Base-by-base conservation (phyloP, 2,329 filamentous ascomycete species). In the Hymenotorrendiella dingleyae region DNA sequence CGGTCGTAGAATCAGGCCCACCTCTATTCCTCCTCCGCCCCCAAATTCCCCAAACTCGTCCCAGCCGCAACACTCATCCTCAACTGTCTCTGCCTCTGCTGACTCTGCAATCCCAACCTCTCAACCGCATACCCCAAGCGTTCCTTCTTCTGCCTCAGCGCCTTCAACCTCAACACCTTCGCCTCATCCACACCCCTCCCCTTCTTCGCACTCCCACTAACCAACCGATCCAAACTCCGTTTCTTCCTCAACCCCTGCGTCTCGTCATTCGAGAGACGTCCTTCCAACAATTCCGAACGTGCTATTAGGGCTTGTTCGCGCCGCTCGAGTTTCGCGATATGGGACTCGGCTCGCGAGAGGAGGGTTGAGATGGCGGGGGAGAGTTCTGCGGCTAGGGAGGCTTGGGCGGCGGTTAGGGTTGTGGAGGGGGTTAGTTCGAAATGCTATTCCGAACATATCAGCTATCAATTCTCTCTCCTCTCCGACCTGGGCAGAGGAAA, bases 401-500 rank as follows among this genome's bases (percentile, higher is more conserved):
- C 70, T 66, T 86, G 82, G 0, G 82, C 82, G 52, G 74, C 66
- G 47, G 71, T 70, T 12, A 86, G 71, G 42, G 78, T 76, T 26
- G 74, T 71, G 62, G 84, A 78, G 26, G 82, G 80, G 38, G 84
- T 78, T 34, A 86, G 73, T 64, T 86, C 82, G 58, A 86, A 86
- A 62, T 86, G 82, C 79, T 85, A 35, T n/a, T n/a, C n/a, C n/a
- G n/a, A n/a, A n/a, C n/a, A n/a, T n/a, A n/a, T n/a, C n/a, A n/a
- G n/a, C n/a, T n/a, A n/a, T n/a, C n/a, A n/a, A n/a, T n/a, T n/a
- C n/a, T n/a, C n/a, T n/a, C n/a, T n/a, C n/a, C n/a, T n/a, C n/a
- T n/a, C n/a, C n/a, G n/a, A n/a, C n/a, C n/a, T n/a, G n/a, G n/a
- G n/a, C n/a, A n/a, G n/a, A n/a, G 22, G 11, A 29, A 26, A 11